Percentiles rank a stretch among this genome's conserved stretches.
phyloP scores from a whole-genome alignment of 192 early-diverging fungal genomes.

The Backusella tarrabulga region DNA sequence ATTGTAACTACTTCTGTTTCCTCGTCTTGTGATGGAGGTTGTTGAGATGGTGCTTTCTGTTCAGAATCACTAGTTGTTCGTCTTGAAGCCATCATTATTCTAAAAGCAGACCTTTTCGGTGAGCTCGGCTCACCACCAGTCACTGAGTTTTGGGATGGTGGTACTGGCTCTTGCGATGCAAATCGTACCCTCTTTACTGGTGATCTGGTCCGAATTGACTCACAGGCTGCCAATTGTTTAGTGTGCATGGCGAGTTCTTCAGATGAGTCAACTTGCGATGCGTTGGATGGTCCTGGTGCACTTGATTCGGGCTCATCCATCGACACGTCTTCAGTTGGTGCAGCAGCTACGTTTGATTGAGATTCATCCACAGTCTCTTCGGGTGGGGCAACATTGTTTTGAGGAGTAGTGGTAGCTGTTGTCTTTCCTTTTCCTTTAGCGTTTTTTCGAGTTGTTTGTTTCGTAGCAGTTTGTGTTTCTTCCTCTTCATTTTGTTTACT shows the following conservation, averaged over 20 bases:
- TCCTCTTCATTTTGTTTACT: background rate
- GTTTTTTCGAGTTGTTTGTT: background rate
- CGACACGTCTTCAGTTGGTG: background rate
- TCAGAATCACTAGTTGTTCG: background rate
- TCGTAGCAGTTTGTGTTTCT: background rate
- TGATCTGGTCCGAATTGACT: background rate
- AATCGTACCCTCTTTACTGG: background rate
- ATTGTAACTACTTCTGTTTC: background rate
- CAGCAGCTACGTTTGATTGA: background rate
- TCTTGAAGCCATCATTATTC: background rate
- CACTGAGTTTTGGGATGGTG: background rate
- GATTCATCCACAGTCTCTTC: background rate
- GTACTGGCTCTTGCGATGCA: background rate
- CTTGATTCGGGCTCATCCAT: background rate
- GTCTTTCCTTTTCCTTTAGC: background rate
- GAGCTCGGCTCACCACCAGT: background rate
- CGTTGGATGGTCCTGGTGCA: background rate
- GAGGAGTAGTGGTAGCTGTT: background rate
- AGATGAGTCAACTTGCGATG: background rate
- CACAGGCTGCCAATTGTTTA: background rate
- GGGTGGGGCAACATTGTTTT: background rate
- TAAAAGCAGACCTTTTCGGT: background rate
- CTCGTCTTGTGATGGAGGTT: background rate
- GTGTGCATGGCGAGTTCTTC: background rate
- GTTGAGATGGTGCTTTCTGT: background rate